These are phyloP conservation scores for Colletotrichum siamense DNA, from an alignment of 2,329 filamentous ascomycete species.

Conservation along the genomic window DNA sequence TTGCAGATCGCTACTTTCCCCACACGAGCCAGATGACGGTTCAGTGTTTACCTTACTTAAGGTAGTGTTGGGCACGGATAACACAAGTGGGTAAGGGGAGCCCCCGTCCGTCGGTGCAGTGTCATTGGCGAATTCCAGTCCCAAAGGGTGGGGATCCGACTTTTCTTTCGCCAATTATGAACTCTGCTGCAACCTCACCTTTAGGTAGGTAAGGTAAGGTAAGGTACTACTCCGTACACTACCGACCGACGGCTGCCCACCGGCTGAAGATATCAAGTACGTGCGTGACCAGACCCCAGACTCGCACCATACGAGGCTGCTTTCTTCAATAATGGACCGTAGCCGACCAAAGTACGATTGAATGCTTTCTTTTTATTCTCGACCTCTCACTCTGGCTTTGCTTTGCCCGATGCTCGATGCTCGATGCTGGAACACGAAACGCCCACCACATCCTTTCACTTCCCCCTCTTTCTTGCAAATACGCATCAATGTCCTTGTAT, in stretches of 20 bases:
- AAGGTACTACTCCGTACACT: not conserved
- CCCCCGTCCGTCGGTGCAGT: no score
- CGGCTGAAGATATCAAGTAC: not conserved
- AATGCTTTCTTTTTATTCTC: not conserved
- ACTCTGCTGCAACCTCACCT: conserved; percentile 18
- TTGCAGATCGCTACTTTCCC: conserved; percentile 1
- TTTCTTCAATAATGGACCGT: not conserved
- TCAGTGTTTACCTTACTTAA: not conserved
- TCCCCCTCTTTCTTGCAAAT: not conserved
- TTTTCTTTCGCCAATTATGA: not conserved
- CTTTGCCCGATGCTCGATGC: not conserved
- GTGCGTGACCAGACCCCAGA: not conserved
- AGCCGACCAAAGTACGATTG: not conserved
- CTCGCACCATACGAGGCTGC: not conserved
- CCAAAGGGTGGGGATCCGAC: no score
- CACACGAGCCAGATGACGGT: not conserved
- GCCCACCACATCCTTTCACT: not conserved
- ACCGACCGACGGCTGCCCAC: not conserved
- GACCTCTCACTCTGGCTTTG: not conserved
- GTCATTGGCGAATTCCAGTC: no score
- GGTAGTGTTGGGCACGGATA: no score
- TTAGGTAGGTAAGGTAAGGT: no score
- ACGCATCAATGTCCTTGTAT: not conserved
- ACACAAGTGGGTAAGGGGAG: not conserved
- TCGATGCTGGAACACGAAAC: not conserved